These are phyloP conservation scores for Neurospora pannonica DNA, from an alignment of 495 filamentous ascomycete species.

Conservation along the genomic window DNA sequence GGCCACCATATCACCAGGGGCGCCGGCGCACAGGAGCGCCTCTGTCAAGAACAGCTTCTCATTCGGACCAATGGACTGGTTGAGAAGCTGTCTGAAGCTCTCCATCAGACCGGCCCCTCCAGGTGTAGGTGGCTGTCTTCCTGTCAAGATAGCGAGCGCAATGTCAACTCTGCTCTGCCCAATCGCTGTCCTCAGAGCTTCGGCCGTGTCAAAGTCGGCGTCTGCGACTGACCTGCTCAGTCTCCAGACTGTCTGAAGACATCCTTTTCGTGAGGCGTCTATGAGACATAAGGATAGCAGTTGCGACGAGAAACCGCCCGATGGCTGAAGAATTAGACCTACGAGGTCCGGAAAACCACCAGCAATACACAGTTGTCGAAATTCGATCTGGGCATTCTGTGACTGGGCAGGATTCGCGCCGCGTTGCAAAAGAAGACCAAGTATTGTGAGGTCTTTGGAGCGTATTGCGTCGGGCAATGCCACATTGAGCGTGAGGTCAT, in stretches of 20 bases:
- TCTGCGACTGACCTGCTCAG: conserved; percentile 37
- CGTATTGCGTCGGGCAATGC: conserved; percentile 32
- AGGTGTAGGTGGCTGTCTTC: conserved; percentile 25
- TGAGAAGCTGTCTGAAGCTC: conserved; percentile 30
- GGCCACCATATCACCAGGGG: conserved; percentile 29
- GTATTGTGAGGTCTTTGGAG: conserved; percentile 24
- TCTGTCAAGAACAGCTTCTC: conserved; percentile 35
- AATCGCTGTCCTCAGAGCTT: conserved; percentile 35
- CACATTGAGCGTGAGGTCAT: conserved; percentile 27
- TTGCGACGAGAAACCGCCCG: conserved; percentile 24
- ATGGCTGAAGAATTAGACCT: conserved; percentile 33
- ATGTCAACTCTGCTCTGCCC: conserved; percentile 32
- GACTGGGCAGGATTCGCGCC: conserved; percentile 30
- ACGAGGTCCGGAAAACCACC: conserved; percentile 30
- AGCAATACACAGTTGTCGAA: conserved; percentile 30
- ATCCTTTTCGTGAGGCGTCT: conserved; percentile 33
- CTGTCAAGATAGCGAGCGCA: conserved; percentile 35
- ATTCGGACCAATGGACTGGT: conserved; percentile 29
- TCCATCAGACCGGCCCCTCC: conserved; percentile 27
- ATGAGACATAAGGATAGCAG: conserved; percentile 35
- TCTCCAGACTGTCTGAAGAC: conserved; percentile 32
- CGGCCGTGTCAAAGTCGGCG: conserved; percentile 32
- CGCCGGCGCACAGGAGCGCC: conserved; percentile 37
- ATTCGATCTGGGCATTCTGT: conserved; percentile 32
- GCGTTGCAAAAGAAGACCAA: conserved; percentile 30